phyloP scores from a whole-genome alignment of 2,329 filamentous ascomycete species.

The Epichloe gansuensis region DNA sequence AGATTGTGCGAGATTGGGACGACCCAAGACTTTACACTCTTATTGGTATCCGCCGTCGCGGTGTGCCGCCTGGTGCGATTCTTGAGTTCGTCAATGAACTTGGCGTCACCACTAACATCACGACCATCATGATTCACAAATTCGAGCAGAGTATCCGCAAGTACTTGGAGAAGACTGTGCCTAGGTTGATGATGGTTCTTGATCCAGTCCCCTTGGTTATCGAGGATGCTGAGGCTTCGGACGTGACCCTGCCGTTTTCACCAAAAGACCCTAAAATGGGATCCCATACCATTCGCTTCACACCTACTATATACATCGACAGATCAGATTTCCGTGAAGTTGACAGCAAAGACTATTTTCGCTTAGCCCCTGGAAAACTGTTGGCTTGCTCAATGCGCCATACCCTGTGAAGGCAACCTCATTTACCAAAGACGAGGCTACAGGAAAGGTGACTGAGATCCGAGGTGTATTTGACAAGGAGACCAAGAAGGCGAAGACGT shows the following conservation, averaged over 20 bases:
- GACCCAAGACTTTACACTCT: slow-evolving; percentile 84
- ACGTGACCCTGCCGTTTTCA: slow-evolving; percentile 67
- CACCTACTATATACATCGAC: slow-evolving; percentile 76
- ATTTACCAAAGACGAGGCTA: slow-evolving; percentile 54
- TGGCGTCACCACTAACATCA: slow-evolving; percentile 72
- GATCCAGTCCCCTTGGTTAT: slow-evolving; percentile 77
- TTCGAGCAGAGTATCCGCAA: slow-evolving; percentile 77
- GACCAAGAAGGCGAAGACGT: slow-evolving; percentile 62
- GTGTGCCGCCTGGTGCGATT: slow-evolving; percentile 78
- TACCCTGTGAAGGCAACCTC: slow-evolving; percentile 59
- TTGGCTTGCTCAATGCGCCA: slow-evolving; percentile 61
- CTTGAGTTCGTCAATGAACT: slow-evolving; percentile 85
- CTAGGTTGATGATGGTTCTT: slow-evolving; percentile 78
- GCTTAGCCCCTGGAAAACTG: slow-evolving; percentile 62
- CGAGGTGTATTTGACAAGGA: slow-evolving; percentile 55
- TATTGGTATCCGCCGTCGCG: slow-evolving; percentile 69
- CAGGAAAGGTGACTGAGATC: slow-evolving; percentile 55
- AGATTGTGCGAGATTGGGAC: slow-evolving; percentile 78
- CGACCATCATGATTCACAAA: slow-evolving; percentile 67
- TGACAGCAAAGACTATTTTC: slow-evolving; percentile 67
- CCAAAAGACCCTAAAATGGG: slow-evolving; percentile 65
- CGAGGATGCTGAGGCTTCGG: slow-evolving; percentile 53
- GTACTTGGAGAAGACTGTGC: slow-evolving; percentile 80
- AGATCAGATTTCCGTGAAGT: slow-evolving; percentile 67
- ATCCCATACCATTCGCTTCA: slow-evolving; percentile 49